Conservation (phyloP, 1,139 yeast species). For the Scheffersomyces stambukii region DNA sequence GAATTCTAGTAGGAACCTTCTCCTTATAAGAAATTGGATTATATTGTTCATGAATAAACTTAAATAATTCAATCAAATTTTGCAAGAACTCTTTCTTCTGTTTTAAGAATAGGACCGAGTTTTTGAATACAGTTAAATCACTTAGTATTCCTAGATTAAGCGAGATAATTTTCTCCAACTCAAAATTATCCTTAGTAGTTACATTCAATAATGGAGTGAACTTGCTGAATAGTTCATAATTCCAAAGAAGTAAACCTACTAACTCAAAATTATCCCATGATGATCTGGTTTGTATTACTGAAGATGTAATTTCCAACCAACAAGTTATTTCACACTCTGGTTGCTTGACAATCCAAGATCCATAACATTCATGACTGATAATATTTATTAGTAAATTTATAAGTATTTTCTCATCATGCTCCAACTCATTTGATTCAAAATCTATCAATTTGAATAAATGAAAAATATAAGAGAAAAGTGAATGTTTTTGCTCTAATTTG, state of each 20-base stretch:
- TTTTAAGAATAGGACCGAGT: slow-evolving; percentile 47
- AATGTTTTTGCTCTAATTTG: slow-evolving; percentile 2
- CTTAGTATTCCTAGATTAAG: slow-evolving; percentile 48
- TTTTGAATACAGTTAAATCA: slow-evolving; percentile 47
- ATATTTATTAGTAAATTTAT: slow-evolving; percentile 13
- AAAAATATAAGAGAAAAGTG: slow-evolving; percentile 4
- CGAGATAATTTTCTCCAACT: slow-evolving; percentile 16
- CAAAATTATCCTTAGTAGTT: slow-evolving; percentile 10
- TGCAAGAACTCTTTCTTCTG: slow-evolving; percentile 41
- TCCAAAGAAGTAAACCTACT: slow-evolving; percentile 54
- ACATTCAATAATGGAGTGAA: slow-evolving; percentile 12
- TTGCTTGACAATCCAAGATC: slow-evolving; percentile 14
- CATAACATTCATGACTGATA: slow-evolving; percentile 21
- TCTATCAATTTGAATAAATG: slow-evolving; percentile 5
- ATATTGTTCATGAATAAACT: slow-evolving; percentile 47
- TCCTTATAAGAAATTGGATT: slow-evolving; percentile 27
- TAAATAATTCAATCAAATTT: slow-evolving; percentile 40
- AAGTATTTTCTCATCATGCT: slow-evolving; percentile 11
- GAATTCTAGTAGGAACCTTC: slow-evolving; percentile 26
- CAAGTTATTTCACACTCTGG: slow-evolving; percentile 1
- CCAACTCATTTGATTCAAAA: slow-evolving; percentile 3
- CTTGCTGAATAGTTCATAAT: slow-evolving; percentile 33
- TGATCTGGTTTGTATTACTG: slow-evolving; percentile 42
- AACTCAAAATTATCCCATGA: slow-evolving; percentile 52
- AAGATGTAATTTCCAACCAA: slow-evolving; percentile 11